These are phyloP conservation scores for Lanmaoa pseudosensibilis DNA, from an alignment of 768 basidiomycete species.

Conservation along the genomic window DNA sequence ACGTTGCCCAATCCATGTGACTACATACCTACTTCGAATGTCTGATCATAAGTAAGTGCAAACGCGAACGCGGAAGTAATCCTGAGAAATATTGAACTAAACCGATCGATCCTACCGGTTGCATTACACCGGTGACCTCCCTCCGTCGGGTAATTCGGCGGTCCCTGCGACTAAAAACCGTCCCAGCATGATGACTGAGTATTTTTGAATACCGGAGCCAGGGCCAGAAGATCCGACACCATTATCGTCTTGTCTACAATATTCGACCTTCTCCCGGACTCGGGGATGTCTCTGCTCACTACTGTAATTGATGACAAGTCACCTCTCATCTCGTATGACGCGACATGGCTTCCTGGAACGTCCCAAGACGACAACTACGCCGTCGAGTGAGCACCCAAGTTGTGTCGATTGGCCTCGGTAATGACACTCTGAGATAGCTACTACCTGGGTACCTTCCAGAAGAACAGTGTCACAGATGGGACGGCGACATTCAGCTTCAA, in stretches of 20 bases:
- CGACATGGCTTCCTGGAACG: conserved; percentile 24
- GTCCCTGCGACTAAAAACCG: not conserved
- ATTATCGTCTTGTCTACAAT: not conserved
- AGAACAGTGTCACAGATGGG: conserved; percentile 33
- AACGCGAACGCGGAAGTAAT: not conserved
- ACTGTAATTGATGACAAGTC: conserved; percentile 32
- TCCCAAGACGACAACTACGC: conserved; percentile 17
- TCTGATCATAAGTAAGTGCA: not conserved
- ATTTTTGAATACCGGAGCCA: not conserved
- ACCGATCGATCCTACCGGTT: not conserved
- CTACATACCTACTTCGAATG: not conserved
- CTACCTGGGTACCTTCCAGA: conserved; percentile 40
- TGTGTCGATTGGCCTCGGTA: not conserved
- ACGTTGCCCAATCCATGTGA: conserved; percentile 5
- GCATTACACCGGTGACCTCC: not conserved
- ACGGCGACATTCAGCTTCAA: conserved; percentile 47
- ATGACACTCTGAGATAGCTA: conserved; percentile 27
- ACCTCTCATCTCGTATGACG: conserved; percentile 30
- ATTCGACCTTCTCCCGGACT: not conserved
- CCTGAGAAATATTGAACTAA: not conserved
- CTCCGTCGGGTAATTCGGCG: not conserved
- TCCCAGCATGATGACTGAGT: not conserved
- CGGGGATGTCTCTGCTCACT: conserved; percentile 25
- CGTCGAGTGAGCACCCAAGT: conserved; percentile 13
- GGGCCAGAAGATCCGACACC: not conserved